phyloP scores from a whole-genome alignment of 495 filamentous ascomycete genomes.

The Lepidopterella palustris region DNA sequence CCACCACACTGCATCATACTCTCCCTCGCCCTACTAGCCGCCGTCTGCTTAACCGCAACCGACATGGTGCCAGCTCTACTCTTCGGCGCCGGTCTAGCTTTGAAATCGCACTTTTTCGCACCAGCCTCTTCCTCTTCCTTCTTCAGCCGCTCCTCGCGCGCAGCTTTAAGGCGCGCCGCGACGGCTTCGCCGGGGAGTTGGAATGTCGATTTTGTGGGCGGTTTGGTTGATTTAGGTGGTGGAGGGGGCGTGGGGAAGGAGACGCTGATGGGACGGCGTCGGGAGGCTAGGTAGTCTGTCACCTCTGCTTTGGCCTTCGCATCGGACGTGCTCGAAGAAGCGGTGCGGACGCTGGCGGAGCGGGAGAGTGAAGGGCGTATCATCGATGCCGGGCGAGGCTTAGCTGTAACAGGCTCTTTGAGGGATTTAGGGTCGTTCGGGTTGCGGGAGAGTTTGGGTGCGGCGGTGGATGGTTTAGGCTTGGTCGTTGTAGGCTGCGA shows the following conservation, averaged over 20 bases:
- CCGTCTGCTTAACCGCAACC: constrained; percentile 41
- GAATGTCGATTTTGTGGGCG: constrained; percentile 57
- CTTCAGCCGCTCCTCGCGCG: constrained; percentile 56
- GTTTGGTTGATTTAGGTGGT: constrained; percentile 51
- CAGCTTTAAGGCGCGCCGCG: constrained; percentile 60
- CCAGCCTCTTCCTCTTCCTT: constrained; percentile 23
- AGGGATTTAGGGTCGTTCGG: constrained; percentile 14
- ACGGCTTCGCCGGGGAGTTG: constrained; percentile 68
- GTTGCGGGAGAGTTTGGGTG: constrained; percentile 13
- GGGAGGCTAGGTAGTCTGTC: constrained; percentile 29
- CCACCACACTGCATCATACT: constrained; percentile 36
- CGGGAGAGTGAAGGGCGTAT: constrained; percentile 11
- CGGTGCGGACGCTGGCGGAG: constrained; percentile 14
- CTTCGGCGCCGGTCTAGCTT: constrained; percentile 52
- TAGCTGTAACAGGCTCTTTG: constrained; percentile 12
- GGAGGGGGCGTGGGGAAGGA: constrained; percentile 39
- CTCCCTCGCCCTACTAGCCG: constrained; percentile 53
- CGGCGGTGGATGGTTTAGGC: not conserved
- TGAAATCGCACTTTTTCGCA: constrained; percentile 50
- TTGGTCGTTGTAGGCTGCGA: constrained; percentile 4
- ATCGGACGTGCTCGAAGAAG: constrained; percentile 8
- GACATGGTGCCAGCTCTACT: constrained; percentile 13
- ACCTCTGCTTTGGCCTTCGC: constrained; percentile 11
- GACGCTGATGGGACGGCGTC: constrained; percentile 36
- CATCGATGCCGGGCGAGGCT: not conserved